Evolutionary conservation across 2,329 filamentous ascomycete genomes (phyloP).

Genomic region (Penicillium sp.): DNA sequence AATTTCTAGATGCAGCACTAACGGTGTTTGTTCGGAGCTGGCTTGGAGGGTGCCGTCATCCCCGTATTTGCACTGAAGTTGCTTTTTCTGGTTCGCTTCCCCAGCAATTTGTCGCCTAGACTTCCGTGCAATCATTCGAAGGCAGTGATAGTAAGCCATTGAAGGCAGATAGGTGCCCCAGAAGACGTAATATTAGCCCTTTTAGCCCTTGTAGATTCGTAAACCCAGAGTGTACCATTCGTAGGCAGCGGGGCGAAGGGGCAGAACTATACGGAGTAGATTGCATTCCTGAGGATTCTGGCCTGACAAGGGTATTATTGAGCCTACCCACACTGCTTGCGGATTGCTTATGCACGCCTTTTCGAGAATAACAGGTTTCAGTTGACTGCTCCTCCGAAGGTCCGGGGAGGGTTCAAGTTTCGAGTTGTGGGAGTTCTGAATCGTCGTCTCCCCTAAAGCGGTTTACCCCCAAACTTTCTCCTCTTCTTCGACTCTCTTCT

Average conservation of each 20-base stretch:
- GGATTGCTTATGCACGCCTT: not conserved
- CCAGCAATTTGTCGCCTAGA: conserved; percentile 8
- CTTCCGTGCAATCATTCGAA: not conserved
- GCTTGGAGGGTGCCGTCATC: conserved; percentile 5
- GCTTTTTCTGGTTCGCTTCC: conserved; percentile 7
- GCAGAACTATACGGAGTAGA: not conserved
- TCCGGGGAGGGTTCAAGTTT: conserved; percentile 2
- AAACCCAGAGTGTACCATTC: not conserved
- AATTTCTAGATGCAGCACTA: conserved; percentile 35
- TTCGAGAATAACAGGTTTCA: conserved; percentile 1
- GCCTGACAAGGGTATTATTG: not conserved
- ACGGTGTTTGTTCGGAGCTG: conserved; percentile 26
- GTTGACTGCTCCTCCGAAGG: conserved; percentile 6
- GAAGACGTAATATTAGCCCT: not conserved
- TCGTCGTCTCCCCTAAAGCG: conserved; percentile 16
- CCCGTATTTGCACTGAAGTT: conserved; percentile 13
- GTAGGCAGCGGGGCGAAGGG: conserved; percentile 3
- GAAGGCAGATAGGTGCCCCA: not conserved
- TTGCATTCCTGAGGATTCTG: not conserved
- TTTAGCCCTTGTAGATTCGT: not conserved
- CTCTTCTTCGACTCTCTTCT: conserved; percentile 7
- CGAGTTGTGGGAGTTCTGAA: conserved; percentile 13
- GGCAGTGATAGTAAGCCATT: not conserved
- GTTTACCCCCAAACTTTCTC: conserved; percentile 19
- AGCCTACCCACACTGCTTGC: not conserved